phyloP scores from a whole-genome alignment of 2,329 filamentous ascomycete species.

The Venturia effusa region DNA sequence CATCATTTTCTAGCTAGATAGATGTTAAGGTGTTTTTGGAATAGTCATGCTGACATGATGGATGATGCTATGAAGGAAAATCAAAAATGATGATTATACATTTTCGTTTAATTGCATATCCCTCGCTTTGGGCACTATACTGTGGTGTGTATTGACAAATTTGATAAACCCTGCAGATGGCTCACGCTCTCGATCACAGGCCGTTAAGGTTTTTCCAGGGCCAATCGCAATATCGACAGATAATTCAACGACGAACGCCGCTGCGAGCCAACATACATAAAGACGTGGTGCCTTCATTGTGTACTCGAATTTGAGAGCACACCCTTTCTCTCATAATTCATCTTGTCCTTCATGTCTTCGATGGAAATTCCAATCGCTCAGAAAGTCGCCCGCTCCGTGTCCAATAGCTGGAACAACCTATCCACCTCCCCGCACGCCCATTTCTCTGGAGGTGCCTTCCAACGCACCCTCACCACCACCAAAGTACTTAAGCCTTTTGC shows the following conservation, averaged over 20 bases:
- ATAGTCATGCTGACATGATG: conserved; percentile 2
- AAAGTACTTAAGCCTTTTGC: conserved; percentile 94
- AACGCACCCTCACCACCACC: conserved; percentile 32
- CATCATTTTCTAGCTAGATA: not conserved
- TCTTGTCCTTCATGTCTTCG: not conserved
- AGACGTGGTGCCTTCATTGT: too few species aligned
- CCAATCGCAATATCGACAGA: not conserved
- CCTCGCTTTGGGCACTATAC: too few species aligned
- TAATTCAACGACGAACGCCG: not conserved
- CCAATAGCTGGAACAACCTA: conserved; percentile 32
- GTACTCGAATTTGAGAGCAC: not conserved
- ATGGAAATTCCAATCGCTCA: conserved; percentile 12
- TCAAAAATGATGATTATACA: not conserved
- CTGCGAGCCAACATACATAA: too few species aligned
- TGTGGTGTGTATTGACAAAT: too few species aligned
- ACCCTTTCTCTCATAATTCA: not conserved
- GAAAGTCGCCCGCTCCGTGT: conserved; percentile 20
- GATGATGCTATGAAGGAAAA: not conserved
- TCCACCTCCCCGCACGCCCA: conserved; percentile 63
- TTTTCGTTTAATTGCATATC: not conserved
- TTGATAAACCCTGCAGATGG: too few species aligned
- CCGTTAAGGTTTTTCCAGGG: not conserved
- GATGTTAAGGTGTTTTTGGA: not conserved
- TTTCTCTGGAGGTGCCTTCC: conserved; percentile 28
- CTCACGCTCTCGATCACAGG: not conserved